phyloP scores from a whole-genome alignment of 768 basidiomycete genomes.

The Amanita fuliginea region DNA sequence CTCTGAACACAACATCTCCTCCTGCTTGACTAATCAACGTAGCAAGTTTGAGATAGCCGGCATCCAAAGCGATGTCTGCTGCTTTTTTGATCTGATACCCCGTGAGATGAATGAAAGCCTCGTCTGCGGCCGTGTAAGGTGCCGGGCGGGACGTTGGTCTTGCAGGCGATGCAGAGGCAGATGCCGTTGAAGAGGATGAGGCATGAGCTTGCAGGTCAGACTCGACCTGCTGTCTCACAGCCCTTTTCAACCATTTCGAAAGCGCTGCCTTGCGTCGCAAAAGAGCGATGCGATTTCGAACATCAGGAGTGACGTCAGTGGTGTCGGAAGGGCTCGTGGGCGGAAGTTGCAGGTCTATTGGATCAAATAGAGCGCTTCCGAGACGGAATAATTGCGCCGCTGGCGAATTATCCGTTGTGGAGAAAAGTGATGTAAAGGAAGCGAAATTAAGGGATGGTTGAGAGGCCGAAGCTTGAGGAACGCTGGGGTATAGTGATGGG shows the following conservation, averaged over 20 bases:
- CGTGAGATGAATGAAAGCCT: slow-evolving; percentile 69
- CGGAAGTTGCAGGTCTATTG: slow-evolving; percentile 51
- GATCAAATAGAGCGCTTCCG: slow-evolving; percentile 82
- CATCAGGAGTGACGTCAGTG: slow-evolving; percentile 41
- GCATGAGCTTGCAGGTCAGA: slow-evolving; percentile 39
- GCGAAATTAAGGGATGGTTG: slow-evolving; percentile 55
- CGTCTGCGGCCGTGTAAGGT: slow-evolving; percentile 30
- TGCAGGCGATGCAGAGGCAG: background rate
- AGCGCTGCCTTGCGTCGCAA: slow-evolving; percentile 72
- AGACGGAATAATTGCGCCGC: slow-evolving; percentile 84
- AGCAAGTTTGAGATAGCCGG: slow-evolving; percentile 74
- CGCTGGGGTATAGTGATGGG: slow-evolving; percentile 31
- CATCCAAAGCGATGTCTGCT: slow-evolving; percentile 59
- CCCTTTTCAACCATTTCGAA: slow-evolving; percentile 75
- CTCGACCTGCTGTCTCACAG: slow-evolving; percentile 63
- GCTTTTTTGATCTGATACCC: slow-evolving; percentile 87
- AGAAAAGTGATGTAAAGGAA: slow-evolving; percentile 65
- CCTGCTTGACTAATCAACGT: slow-evolving; percentile 83
- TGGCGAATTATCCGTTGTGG: slow-evolving; percentile 55
- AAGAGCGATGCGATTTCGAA: slow-evolving; percentile 46
- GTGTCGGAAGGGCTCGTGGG: slow-evolving; percentile 7
- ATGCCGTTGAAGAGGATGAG: background rate
- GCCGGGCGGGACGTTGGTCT: slow-evolving; percentile 11
- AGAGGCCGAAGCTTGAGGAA: slow-evolving; percentile 16
- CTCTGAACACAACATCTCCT: slow-evolving; percentile 64